phyloP scores from a whole-genome alignment of 2,329 filamentous ascomycete genomes.

The Berkeleyomyces basicola region DNA sequence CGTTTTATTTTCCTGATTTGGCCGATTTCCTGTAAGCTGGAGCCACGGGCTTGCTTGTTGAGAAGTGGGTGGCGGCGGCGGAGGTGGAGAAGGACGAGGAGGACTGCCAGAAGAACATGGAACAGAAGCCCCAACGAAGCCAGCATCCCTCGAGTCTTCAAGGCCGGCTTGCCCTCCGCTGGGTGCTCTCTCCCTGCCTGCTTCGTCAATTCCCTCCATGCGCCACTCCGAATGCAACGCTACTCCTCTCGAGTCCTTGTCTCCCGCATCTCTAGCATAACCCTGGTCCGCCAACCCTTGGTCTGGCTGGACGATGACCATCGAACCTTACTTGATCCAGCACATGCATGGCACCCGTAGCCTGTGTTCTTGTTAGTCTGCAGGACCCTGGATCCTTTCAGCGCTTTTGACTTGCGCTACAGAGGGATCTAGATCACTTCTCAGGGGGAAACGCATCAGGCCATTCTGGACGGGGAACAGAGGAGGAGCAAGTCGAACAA shows the following conservation, averaged over 20 bases:
- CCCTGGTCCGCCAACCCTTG: not conserved
- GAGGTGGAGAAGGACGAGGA: too few relatives aligned
- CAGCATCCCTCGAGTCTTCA: not conserved
- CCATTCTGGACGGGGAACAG: not conserved
- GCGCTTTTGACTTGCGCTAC: not conserved
- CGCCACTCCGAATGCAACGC: conserved; percentile 3
- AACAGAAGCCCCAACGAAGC: too few relatives aligned
- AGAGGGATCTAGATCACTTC: not conserved
- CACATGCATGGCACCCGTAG: not conserved
- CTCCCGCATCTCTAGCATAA: not conserved
- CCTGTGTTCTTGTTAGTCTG: not conserved
- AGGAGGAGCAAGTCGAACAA: not conserved
- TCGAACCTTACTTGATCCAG: not conserved
- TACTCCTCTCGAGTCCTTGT: not conserved
- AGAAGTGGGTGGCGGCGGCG: too few relatives aligned
- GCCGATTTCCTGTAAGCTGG: not conserved
- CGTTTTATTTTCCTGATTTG: not conserved
- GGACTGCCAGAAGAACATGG: too few relatives aligned
- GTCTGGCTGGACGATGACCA: not conserved
- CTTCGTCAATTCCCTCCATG: not conserved
- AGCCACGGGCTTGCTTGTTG: too few relatives aligned
- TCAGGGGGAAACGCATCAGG: not conserved
- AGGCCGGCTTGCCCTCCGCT: not conserved
- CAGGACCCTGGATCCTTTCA: not conserved
- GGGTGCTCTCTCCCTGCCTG: not conserved